Base-by-base conservation (phyloP, 2,329 filamentous ascomycete species). In the Colletotrichum viniferum region DNA sequence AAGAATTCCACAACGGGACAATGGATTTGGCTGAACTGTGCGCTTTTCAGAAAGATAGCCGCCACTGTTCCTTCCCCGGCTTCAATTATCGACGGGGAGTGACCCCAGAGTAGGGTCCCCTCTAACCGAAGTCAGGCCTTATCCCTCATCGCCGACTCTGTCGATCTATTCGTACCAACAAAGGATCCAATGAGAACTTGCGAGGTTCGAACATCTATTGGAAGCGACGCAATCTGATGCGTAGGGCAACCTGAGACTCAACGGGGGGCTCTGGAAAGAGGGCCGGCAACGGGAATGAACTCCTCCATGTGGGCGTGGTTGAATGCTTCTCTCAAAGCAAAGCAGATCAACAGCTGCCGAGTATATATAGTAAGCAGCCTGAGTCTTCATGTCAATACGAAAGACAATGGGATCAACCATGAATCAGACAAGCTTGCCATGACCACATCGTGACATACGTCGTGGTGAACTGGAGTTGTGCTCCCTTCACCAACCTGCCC, bases 331-430 rank as follows among this genome's bases (percentile, higher is more conserved):
- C n/a, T 24, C 5, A 4, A 13, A 52, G 3, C 43, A 52, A 21
- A 12, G 4, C 2, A 52, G 5, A 52, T 13, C 2, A 0, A 1
- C 43, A 4, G 43, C n/a, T 21, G 0, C 2, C 12, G 10, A 13
- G 43, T 52, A 21, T 52, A 13, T 21, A 4, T n/a, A n/a, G 2
- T 0, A n/a, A 0, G 5, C 18, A n/a, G 9, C 18, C 7, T 7
- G 9, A 0, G 0, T 1, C 38, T 7, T 48, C 9, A 48, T n/a
- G 0, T n/a, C 0, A 12, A n/a, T 0, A 21, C 0, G 5, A 0
- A 7, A 48, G 38, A 1, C 38, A 12, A 48, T 12, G 18, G 38
- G 0, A n/a, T 2, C 18, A 7, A 48, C 9, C 18, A 48, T 5
- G 9, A 48, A 48, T 7, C 9, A 43, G 38, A n/a, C 38, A 43